Evolutionary conservation across 2,329 filamentous ascomycete species (phyloP), one percentile per base, ranked within the genome.

Genomic region (Ophiostoma ips): DNA sequence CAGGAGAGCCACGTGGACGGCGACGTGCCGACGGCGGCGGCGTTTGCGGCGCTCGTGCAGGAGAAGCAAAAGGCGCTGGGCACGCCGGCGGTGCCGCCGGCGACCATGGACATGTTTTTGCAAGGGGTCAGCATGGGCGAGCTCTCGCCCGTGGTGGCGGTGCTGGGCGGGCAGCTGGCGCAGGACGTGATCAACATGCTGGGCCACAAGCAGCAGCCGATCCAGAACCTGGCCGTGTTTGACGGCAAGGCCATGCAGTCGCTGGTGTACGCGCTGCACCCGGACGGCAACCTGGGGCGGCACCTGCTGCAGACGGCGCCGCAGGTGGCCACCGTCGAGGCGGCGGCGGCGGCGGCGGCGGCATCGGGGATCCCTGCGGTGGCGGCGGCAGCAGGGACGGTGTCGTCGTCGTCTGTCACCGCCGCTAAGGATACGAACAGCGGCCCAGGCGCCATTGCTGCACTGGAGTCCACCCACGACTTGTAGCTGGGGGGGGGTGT

Each of bases 131-230:
- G 81, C 50, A 16, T 24, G 13, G 79, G 80, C 59, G 90, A 96
- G 67, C 70, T 96, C 36, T 82, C 85, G 12, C 88, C 92, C 8
- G 87, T 94, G 9, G 83, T 86, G 0, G 89, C 92, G 2, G 87
- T 95, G 52, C 71, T 98, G 11, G 92, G 92, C 46, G 92, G 89
- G 10, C 81, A 89, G 63, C 74, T 98, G 15, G 87, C 90, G 1
- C 92, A 98, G 67, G 92, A 98, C 62, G 88, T 95, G 48, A 96
- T 98, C 68, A 96, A 96, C 60, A 89, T 95, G 31, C 76, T 96
- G 6, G 87, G 89, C 46, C 81, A 85, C 62, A 81, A 84, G 37
- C 88, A 96, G 68, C 92, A 95, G 65, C 92, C 92, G 1, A 84
- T 98, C 38, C 92, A 98, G 68, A 98, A 98, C 64, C 79, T 95